These are phyloP conservation scores for Rhizopogon roseolus DNA, from an alignment of 768 basidiomycete species.

Conservation along the genomic window DNA sequence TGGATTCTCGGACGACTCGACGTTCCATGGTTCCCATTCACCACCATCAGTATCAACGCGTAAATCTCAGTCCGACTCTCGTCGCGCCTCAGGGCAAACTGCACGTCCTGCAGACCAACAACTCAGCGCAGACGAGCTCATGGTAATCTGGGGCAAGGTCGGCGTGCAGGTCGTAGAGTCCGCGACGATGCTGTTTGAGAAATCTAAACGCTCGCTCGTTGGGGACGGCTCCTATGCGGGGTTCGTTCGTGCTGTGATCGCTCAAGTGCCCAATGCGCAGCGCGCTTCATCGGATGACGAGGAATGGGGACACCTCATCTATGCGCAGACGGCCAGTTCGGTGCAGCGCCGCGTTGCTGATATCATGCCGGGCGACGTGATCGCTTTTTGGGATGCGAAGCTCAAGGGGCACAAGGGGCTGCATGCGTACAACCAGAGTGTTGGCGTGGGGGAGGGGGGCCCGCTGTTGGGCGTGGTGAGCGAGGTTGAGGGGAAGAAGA, in stretches of 20 bases:
- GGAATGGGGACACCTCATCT: constrained; percentile 71
- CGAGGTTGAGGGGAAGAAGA: constrained; percentile 85
- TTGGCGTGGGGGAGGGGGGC: constrained; percentile 43
- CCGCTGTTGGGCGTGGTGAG: constrained; percentile 69
- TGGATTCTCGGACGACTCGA: constrained; percentile 62
- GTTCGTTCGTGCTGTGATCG: constrained; percentile 65
- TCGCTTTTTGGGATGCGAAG: constrained; percentile 69
- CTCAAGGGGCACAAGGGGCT: constrained; percentile 80
- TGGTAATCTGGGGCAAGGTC: constrained; percentile 63
- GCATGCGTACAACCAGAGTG: constrained; percentile 61
- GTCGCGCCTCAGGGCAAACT: constrained; percentile 6
- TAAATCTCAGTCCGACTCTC: constrained; percentile 6
- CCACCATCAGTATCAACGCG: constrained; percentile 22
- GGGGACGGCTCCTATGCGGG: constrained; percentile 85
- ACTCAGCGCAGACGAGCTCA: constrained; percentile 60
- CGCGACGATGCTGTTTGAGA: constrained; percentile 63
- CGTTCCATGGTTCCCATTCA: constrained; percentile 25
- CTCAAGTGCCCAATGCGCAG: constrained; percentile 60
- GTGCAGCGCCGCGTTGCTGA: constrained; percentile 76
- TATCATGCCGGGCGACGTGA: constrained; percentile 82
- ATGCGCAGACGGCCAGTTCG: constrained; percentile 58
- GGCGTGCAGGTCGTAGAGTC: constrained; percentile 72
- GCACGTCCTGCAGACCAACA: constrained; percentile 28
- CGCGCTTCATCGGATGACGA: constrained; percentile 25
- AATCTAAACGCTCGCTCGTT: constrained; percentile 71